Base-by-base conservation (phyloP, 306 rosid species). In the Dalbergia oliveri region DNA sequence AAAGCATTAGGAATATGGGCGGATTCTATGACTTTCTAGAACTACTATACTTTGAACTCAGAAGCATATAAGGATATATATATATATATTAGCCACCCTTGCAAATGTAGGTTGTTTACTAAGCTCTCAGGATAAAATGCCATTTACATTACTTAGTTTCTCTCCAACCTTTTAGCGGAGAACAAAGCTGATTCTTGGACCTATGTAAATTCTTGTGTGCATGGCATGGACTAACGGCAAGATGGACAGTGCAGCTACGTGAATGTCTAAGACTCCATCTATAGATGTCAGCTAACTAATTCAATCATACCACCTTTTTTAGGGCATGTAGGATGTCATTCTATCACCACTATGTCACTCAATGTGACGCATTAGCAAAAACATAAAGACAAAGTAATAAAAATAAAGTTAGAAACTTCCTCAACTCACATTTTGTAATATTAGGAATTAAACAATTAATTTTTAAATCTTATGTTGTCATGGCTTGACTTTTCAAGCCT, bases 151-250 rank as follows among this genome's bases (percentile, higher is more conserved):
- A 21, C 31, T 54, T 76, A 8, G 58, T 44, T 66, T 65, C 59
- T 81, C 66, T 57, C 60, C 76, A 69, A 69, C 18, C 43, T 53
- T 26, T 74, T 58, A 39, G 39, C 58, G 13, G 37, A 23, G 26
- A 72, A 54, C 79, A 53, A 80, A 41, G 79, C 41, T 50, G 64
- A 11, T n/a, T 26, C 49, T 63, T 80, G 79, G 73, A 80, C 37
- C 58, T 47, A 33, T 11, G n/a, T 21, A n/a, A 37, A 43, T 43
- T 43, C 10, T 43, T 43, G 2, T 43, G 49, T 43, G 49, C 49
- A 43, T 9, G 8, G 49, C 8, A 3, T 43, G 9, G 9, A 43
- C 11, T 9, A 10, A 43, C 9, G 49, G 9, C 2, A 26, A 26
- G 31, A 26, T 43, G 49, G 49, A 43, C 11, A 43, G 49, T 43